These are phyloP conservation scores for Arthrocladium fulminans DNA, from an alignment of 2,329 filamentous ascomycete genomes.

Conservation along the genomic window DNA sequence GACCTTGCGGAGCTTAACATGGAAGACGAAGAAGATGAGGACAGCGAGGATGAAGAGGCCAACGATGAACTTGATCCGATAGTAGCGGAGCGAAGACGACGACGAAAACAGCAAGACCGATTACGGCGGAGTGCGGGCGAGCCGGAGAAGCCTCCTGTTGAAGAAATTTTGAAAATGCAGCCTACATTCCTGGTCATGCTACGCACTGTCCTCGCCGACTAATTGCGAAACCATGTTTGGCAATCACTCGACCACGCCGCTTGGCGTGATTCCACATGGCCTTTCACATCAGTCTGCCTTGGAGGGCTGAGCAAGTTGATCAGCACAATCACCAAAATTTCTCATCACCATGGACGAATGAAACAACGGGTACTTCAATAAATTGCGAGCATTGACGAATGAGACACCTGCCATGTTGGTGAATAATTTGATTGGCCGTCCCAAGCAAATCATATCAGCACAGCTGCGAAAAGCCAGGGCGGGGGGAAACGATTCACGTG, in stretches of 20 bases:
- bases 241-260: background rate
- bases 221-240: too few relatives aligned
- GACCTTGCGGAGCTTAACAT: slow-evolving; percentile 82
- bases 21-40: slow-evolving; percentile 60
- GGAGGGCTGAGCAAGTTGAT: background rate
- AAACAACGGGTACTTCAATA: too few relatives aligned
- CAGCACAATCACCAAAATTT: too few relatives aligned
- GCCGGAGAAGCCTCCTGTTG: slow-evolving; percentile 69
- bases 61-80: slow-evolving; percentile 82
- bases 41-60: slow-evolving; percentile 54
- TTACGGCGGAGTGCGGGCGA: slow-evolving; percentile 74
- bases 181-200: slow-evolving; percentile 76
- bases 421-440: slow-evolving; percentile 3
- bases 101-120: slow-evolving; percentile 68
- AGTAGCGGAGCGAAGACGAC: slow-evolving; percentile 68
- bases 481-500: too few relatives aligned
- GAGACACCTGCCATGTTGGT: background rate
- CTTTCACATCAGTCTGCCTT: background rate
- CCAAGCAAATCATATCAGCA: background rate
- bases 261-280: background rate
- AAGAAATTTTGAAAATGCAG: slow-evolving; percentile 68
- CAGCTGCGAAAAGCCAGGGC: too few relatives aligned
- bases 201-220: slow-evolving; percentile 69
- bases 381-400: background rate
- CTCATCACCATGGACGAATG: background rate